A percentile compares a stretch with the other conserved stretches of the same genome.
Evolutionary conservation across 257 asterid species (phyloP).

Genomic region (Datura wrightii): DNA sequence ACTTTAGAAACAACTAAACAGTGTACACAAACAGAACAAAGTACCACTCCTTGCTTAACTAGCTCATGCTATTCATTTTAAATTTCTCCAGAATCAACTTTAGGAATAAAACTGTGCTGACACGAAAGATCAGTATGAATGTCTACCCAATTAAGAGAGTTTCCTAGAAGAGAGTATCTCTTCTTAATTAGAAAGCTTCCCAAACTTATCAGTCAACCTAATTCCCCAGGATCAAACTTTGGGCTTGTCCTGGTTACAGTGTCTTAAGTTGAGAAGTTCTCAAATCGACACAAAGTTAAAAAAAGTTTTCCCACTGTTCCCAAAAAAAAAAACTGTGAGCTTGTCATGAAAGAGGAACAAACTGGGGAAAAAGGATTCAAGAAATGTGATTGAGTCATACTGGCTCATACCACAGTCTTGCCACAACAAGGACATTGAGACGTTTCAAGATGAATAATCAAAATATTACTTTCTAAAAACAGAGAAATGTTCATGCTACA

Average conservation of each 20-base stretch:
- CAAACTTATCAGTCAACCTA: not conserved
- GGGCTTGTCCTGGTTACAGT: conserved; percentile 20
- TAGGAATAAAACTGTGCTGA: conserved; percentile 23
- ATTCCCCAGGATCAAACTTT: conserved; percentile 30
- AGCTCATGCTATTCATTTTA: conserved; percentile 12
- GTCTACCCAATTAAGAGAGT: not conserved
- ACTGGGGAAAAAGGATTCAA: not conserved
- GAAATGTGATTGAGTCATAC: conserved; percentile 7
- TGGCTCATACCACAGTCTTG: conserved; percentile 8
- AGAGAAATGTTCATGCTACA: conserved; percentile 6
- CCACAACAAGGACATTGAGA: not conserved
- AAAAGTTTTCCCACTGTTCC: not conserved
- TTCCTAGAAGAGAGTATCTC: not conserved
- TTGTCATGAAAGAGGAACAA: conserved; percentile 5
- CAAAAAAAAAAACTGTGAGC: not conserved
- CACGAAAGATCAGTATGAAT: not conserved
- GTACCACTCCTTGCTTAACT: not conserved
- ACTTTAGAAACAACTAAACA: not conserved
- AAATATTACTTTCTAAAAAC: not conserved
- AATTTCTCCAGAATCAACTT: not conserved
- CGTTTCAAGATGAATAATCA: conserved; percentile 17
- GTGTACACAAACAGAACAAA: conserved; percentile 10
- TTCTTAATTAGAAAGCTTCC: conserved; percentile 19
- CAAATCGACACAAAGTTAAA: not conserved
- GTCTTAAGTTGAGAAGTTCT: conserved; percentile 6